Conservation (phyloP, 768 basidiomycete species). For the Amylocystis lapponica region DNA sequence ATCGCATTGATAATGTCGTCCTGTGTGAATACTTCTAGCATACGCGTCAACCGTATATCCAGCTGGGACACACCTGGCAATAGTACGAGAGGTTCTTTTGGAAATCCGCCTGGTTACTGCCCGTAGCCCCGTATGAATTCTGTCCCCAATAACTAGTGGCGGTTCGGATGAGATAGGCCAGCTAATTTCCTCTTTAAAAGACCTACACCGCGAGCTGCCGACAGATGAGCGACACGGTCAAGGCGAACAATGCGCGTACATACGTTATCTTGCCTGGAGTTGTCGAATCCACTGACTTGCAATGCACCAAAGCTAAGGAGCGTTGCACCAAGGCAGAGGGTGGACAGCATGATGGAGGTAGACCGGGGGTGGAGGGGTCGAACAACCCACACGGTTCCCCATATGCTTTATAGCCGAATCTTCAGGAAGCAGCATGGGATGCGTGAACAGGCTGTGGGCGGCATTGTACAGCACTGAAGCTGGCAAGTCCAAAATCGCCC, state of each 20-base stretch:
- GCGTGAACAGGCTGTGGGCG: too few relatives aligned
- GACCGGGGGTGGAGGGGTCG: constrained; percentile 1
- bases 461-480: too few relatives aligned
- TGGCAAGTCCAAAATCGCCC: too few relatives aligned
- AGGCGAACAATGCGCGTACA: background rate
- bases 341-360: constrained; percentile 4
- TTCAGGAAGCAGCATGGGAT: background rate
- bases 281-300: constrained; percentile 11
- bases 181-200: too few relatives aligned
- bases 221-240: background rate
- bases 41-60: background rate
- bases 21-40: constrained; percentile 19
- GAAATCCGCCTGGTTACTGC: constrained; percentile 37
- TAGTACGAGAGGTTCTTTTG: constrained; percentile 47
- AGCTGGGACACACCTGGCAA: constrained; percentile 36
- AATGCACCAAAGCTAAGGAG: constrained; percentile 6
- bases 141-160: constrained; percentile 51
- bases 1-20: constrained; percentile 54
- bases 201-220: constrained; percentile 25
- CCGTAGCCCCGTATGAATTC: constrained; percentile 52
- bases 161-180: too few relatives aligned
- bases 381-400: background rate
- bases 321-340: constrained; percentile 9
- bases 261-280: constrained; percentile 14
- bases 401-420: background rate